These are phyloP conservation scores for Hyphopichia fennica DNA, from an alignment of 1,139 yeast genomes.

Conservation along the genomic window DNA sequence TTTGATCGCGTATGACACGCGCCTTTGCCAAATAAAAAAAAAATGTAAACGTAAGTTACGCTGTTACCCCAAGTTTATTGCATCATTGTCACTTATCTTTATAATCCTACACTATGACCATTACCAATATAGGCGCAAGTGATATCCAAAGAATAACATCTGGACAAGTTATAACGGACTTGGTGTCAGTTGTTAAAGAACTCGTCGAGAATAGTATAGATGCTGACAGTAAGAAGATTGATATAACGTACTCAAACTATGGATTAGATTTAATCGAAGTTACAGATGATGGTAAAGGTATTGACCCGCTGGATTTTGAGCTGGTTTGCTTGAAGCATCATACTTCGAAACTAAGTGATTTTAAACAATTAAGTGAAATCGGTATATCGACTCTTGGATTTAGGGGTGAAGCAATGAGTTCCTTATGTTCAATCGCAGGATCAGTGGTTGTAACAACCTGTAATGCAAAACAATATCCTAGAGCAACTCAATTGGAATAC, in stretches of 20 bases:
- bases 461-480: conserved; percentile 49
- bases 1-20: no score
- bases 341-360: conserved; percentile 71
- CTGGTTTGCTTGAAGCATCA: conserved; percentile 67
- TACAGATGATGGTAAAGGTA: conserved; percentile 79
- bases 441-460: conserved; percentile 54
- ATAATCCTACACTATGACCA: conserved; percentile 8
- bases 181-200: conserved; percentile 79
- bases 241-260: conserved; percentile 62
- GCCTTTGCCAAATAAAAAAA: no score
- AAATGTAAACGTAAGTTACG: no score
- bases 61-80: no score
- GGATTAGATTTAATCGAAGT: conserved; percentile 76
- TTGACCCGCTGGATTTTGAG: conserved; percentile 56
- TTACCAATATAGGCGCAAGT: conserved; percentile 35
- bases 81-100: no score
- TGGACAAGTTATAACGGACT: conserved; percentile 86
- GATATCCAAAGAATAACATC: conserved; percentile 80
- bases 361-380: conserved; percentile 50
- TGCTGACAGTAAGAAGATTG: conserved; percentile 68
- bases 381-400: conserved; percentile 65
- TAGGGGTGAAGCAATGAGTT: conserved; percentile 83
- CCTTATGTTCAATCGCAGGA: conserved; percentile 65
- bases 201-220: conserved; percentile 84
- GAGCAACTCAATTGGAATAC: conserved; percentile 55